These are phyloP conservation scores for Penicillium oxalicum DNA, from an alignment of 2,329 filamentous ascomycete genomes.

Conservation along the genomic window DNA sequence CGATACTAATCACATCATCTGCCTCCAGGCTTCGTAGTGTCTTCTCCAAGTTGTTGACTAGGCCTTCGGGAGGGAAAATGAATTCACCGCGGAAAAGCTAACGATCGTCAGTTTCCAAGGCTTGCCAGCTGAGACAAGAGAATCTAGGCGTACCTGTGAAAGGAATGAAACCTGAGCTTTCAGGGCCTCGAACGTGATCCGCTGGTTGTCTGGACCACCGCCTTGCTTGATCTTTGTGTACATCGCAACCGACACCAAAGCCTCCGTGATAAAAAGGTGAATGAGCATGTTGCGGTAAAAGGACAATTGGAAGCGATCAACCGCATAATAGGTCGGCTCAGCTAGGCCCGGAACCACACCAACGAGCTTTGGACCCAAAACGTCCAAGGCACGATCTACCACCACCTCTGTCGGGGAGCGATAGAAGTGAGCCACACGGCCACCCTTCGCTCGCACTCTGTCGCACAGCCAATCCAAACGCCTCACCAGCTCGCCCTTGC, in stretches of 20 bases:
- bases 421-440: slow-evolving; percentile 88
- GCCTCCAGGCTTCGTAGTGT: slow-evolving; percentile 71
- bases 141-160: slow-evolving; percentile 50
- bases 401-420: slow-evolving; percentile 72
- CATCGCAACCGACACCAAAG: slow-evolving; percentile 81
- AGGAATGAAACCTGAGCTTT: slow-evolving; percentile 78
- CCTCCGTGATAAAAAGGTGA: slow-evolving; percentile 91
- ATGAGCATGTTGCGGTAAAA: slow-evolving; percentile 99
- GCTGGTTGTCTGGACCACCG: slow-evolving; percentile 74
- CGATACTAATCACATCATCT: slow-evolving; percentile 69
- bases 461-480: slow-evolving; percentile 85
- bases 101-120: slow-evolving; percentile 8
- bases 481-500: slow-evolving; percentile 75
- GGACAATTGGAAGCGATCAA: slow-evolving; percentile 92
- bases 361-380: slow-evolving; percentile 83
- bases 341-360: slow-evolving; percentile 71
- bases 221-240: slow-evolving; percentile 88
- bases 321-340: slow-evolving; percentile 89
- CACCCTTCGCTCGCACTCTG: slow-evolving; percentile 76
- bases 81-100: slow-evolving; percentile 91
- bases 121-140: background rate
- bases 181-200: slow-evolving; percentile 68
- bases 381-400: slow-evolving; percentile 82
- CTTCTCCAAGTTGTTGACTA: slow-evolving; percentile 71
- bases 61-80: slow-evolving; percentile 84